Conservation (phyloP, 495 filamentous ascomycete species). For the Usnea hakonensis region DNA sequence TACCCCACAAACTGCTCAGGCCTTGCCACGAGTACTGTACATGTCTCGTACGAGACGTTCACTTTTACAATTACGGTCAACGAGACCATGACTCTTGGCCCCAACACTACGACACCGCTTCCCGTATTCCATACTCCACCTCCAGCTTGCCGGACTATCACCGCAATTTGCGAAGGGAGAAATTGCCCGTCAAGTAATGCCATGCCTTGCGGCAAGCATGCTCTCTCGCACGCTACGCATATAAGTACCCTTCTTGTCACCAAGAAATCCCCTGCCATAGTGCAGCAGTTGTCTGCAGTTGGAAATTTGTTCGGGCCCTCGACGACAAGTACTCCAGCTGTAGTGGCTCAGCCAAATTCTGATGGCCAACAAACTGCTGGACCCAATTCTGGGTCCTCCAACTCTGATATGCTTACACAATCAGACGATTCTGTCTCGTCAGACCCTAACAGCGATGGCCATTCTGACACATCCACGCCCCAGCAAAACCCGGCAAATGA, state of each 20-base stretch:
- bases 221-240: too few relatives aligned
- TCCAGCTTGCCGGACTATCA: not conserved
- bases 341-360: not conserved
- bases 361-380: not conserved
- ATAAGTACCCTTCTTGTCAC: conserved; percentile 17
- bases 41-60: not conserved
- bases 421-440: not conserved
- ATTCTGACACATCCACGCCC: not conserved
- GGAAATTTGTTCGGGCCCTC: not conserved
- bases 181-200: not conserved
- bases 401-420: not conserved
- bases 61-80: not conserved
- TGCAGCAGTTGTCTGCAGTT: not conserved
- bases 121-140: not conserved
- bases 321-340: not conserved
- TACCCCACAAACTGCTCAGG: not conserved
- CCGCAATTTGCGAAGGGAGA: not conserved
- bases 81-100: not conserved
- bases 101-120: not conserved
- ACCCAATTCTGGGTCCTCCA: not conserved
- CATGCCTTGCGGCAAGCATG: too few relatives aligned
- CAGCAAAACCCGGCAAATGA: not conserved
- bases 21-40: not conserved
- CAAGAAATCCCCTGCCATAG: conserved; percentile 6
- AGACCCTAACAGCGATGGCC: not conserved